Evolutionary conservation across 192 early-diverging fungal species (phyloP).

Genomic region (Umbelopsis vinacea): DNA sequence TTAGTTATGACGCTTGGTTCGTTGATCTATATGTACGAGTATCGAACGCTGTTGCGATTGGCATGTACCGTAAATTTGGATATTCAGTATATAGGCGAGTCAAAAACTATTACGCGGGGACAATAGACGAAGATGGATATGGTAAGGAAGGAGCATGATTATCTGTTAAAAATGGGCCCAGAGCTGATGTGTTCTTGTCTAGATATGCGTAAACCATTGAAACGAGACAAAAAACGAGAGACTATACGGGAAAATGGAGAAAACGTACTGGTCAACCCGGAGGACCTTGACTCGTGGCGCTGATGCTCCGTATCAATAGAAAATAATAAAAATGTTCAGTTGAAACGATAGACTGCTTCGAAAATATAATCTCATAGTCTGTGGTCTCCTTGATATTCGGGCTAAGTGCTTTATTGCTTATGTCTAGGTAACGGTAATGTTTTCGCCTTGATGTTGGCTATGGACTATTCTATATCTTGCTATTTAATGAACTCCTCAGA

Average conservation of each 20-base stretch:
- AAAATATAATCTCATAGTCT: not conserved
- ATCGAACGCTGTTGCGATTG: constrained; percentile 90
- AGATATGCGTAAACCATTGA: constrained; percentile 97
- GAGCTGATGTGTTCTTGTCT: not conserved
- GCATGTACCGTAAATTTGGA: constrained; percentile 92
- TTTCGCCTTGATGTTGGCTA: not conserved
- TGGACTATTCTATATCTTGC: not conserved
- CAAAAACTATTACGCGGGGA: constrained; percentile 80
- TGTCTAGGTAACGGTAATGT: too few relatives aligned
- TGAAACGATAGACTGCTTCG: too few relatives aligned
- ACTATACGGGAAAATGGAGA: constrained; percentile 60
- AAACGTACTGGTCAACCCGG: constrained; percentile 51
- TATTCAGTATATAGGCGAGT: constrained; percentile 92
- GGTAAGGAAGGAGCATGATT: constrained; percentile 50
- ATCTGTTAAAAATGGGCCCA: not conserved
- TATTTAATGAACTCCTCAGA: not conserved
- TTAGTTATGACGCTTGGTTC: constrained; percentile 83
- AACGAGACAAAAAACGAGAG: constrained; percentile 76
- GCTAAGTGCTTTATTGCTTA: not conserved
- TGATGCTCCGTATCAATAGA: not conserved
- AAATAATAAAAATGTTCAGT: not conserved
- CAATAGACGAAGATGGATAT: constrained; percentile 84
- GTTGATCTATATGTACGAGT: constrained; percentile 95
- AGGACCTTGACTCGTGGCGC: constrained; percentile 47
- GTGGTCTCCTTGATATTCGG: not conserved